Conservation (phyloP, 208 protist species). For the Leptomonas seymouri region DNA sequence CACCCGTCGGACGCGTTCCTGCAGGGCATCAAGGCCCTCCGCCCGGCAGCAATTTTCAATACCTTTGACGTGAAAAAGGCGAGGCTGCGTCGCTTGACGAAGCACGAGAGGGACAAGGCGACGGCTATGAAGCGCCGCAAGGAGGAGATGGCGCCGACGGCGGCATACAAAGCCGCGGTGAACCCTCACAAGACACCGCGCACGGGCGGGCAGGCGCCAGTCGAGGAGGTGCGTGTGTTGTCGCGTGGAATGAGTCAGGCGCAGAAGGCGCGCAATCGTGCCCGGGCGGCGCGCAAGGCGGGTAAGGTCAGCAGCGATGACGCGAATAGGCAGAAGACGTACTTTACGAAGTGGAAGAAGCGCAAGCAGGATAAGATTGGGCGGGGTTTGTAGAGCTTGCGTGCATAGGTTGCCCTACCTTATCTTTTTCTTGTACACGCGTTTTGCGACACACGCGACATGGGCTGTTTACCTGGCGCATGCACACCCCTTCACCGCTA, state of each 20-base stretch:
- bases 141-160: conserved; percentile 72
- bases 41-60: conserved; percentile 71
- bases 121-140: conserved; percentile 51
- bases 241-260: conserved; percentile 45
- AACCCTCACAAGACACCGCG: conserved; percentile 84
- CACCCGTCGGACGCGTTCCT: conserved; percentile 74
- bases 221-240: conserved; percentile 63
- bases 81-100: conserved; percentile 72
- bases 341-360: conserved; percentile 75
- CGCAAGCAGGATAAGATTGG: conserved; percentile 65
- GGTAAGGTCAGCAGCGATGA: conserved; percentile 8
- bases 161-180: conserved; percentile 69
- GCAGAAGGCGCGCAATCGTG: conserved; percentile 31
- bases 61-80: conserved; percentile 80
- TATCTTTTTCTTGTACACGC: neutral
- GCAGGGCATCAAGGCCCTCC: conserved; percentile 75
- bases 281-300: conserved; percentile 31
- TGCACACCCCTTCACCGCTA: conserved; percentile 5
- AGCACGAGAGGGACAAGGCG: conserved; percentile 68
- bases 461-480: neutral
- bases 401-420: neutral
- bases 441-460: too few relatives aligned
- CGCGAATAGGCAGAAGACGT: conserved; percentile 19
- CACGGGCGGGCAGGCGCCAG: conserved; percentile 45
- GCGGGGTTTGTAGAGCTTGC: conserved; percentile 45